phyloP scores from a whole-genome alignment of 345 rosid species.

The Pistacia vera region DNA sequence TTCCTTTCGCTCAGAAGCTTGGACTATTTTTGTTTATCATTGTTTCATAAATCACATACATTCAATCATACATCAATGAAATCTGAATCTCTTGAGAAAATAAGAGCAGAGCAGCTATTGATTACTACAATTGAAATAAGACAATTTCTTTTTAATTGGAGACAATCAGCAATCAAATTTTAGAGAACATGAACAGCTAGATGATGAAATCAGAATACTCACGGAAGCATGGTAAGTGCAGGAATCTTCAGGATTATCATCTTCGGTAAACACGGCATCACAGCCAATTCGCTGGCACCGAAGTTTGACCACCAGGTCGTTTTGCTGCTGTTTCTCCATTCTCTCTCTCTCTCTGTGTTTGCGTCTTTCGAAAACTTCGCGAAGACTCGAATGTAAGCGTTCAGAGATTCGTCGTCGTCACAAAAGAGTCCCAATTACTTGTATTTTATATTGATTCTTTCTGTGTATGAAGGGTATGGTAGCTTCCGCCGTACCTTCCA shows the following conservation, averaged over 20 bases:
- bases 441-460: neutral
- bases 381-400: conserved; percentile 1
- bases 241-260: conserved; percentile 83
- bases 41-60: neutral
- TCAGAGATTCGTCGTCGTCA: neutral
- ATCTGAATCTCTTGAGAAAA: too few relatives aligned
- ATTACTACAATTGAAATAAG: neutral
- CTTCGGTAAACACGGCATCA: conserved; percentile 75
- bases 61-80: conserved; percentile 3
- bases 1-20: neutral
- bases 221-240: conserved; percentile 81
- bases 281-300: conserved; percentile 95
- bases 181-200: neutral
- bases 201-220: neutral
- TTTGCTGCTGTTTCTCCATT: conserved; percentile 37
- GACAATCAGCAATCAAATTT: neutral
- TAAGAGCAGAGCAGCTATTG: neutral
- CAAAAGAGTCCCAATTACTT: neutral
- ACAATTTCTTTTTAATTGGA: neutral
- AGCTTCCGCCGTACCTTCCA: neutral
- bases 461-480: neutral
- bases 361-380: conserved; percentile 1
- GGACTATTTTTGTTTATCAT: neutral
- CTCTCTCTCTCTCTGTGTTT: conserved; percentile 13
- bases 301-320: conserved; percentile 36